Conservation (phyloP, 2,329 filamentous ascomycete genomes). For the Hymenoscyphus repandus region DNA sequence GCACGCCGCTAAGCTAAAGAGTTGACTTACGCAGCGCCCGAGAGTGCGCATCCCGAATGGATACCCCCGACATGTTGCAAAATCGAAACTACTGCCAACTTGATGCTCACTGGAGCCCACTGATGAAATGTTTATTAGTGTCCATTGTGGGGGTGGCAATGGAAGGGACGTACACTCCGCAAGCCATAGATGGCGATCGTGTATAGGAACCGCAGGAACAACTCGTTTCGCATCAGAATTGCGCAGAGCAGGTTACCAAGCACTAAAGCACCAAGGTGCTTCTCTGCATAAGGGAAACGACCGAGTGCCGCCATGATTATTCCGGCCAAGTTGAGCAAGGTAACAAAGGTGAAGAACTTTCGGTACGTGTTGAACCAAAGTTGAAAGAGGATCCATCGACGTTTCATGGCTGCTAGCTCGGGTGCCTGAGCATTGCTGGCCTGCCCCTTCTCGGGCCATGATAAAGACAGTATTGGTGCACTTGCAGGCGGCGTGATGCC, state of each 20-base stretch:
- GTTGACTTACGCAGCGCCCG: slow-evolving; percentile 33
- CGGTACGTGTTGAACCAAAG: slow-evolving; percentile 40
- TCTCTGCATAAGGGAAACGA: slow-evolving; percentile 34
- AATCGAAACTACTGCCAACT: slow-evolving; percentile 33
- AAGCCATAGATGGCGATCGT: slow-evolving; percentile 35
- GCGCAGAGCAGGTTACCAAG: slow-evolving; percentile 37
- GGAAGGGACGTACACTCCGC: slow-evolving; percentile 29
- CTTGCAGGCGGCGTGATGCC: slow-evolving; percentile 30
- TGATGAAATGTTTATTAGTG: slow-evolving; percentile 16
- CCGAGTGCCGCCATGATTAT: slow-evolving; percentile 33
- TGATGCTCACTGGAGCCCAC: slow-evolving; percentile 36
- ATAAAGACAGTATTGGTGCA: slow-evolving; percentile 25
- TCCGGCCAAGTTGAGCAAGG: slow-evolving; percentile 33
- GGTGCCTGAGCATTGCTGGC: slow-evolving; percentile 3
- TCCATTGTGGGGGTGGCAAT: background rate
- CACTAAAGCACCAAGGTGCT: slow-evolving; percentile 36
- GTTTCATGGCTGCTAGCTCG: slow-evolving; percentile 7
- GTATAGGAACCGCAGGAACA: slow-evolving; percentile 36
- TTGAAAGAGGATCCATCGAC: slow-evolving; percentile 33
- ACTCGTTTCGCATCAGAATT: slow-evolving; percentile 37
- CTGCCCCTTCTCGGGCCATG: slow-evolving; percentile 18
- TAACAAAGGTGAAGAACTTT: slow-evolving; percentile 37
- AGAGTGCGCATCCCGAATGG: slow-evolving; percentile 37
- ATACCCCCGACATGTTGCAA: slow-evolving; percentile 39
- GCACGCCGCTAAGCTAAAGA: too few relatives aligned